Evolutionary conservation across 352 stramenopile genomes (phyloP).

Genomic region (Phytopythium montanum): DNA sequence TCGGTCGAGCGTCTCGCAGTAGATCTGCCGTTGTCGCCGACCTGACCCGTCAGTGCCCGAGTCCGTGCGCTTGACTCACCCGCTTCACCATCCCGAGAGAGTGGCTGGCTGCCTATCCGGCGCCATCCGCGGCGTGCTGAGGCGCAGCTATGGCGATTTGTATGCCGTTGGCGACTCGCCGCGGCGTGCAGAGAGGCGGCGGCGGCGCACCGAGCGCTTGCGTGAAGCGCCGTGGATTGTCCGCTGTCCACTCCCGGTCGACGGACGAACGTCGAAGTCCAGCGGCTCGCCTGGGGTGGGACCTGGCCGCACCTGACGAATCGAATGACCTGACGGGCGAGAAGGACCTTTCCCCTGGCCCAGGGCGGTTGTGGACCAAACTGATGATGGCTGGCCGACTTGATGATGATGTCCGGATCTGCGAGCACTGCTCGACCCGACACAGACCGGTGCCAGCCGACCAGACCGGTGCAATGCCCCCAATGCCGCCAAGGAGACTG

Average conservation of each 20-base stretch:
- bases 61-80: neutral
- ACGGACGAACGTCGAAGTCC: neutral
- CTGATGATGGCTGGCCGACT: neutral
- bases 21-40: too few relatives aligned
- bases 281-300: neutral
- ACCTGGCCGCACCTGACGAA: neutral
- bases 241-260: neutral
- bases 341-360: conserved; percentile 8
- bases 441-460: too few relatives aligned
- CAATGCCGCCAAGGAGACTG: too few relatives aligned
- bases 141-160: neutral
- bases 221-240: conserved; percentile 3
- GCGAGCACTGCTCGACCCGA: too few relatives aligned
- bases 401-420: too few relatives aligned
- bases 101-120: neutral
- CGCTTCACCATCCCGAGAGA: conserved; percentile 1
- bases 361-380: conserved; percentile 7
- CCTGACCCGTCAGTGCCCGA: neutral
- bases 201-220: neutral
- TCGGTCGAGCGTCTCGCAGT: neutral
- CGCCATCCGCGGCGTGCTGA: neutral
- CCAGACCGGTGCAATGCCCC: too few relatives aligned
- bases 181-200: conserved; percentile 3
- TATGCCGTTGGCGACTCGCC: neutral
- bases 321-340: conserved; percentile 1